Conservation (phyloP, 2,329 filamentous ascomycete genomes). For the Zymoseptoria pseudotritici region DNA sequence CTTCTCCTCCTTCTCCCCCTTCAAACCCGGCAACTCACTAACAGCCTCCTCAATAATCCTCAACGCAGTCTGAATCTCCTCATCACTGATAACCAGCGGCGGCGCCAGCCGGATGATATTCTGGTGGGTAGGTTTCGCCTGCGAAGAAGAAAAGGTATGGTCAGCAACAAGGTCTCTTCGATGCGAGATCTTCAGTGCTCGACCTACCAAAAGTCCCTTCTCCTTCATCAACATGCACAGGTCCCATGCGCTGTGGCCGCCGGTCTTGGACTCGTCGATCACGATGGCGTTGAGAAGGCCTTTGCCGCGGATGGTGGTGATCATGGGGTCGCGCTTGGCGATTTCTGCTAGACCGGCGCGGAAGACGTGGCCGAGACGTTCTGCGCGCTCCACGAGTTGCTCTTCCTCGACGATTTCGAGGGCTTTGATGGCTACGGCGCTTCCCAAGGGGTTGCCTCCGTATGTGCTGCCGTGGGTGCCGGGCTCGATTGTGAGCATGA, state of each 20-base stretch:
- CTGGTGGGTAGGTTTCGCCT: conserved; percentile 97
- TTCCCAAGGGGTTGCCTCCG: conserved; percentile 91
- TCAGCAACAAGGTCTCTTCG: conserved; percentile 48
- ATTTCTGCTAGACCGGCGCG: conserved; percentile 69
- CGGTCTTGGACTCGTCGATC: conserved; percentile 82
- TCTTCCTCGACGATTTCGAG: conserved; percentile 92
- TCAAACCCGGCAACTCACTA: conserved; percentile 65
- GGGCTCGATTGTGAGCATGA: conserved; percentile 94
- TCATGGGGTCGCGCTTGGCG: conserved; percentile 59
- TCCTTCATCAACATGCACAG: conserved; percentile 90
- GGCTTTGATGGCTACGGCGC: conserved; percentile 89
- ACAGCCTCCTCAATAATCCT: conserved; percentile 75
- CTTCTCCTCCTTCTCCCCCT: conserved; percentile 49
- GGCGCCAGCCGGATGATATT: conserved; percentile 99
- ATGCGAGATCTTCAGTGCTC: conserved; percentile 37
- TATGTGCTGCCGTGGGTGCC: conserved; percentile 98
- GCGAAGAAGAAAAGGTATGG: conserved; percentile 39
- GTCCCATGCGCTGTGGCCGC: conserved; percentile 88
- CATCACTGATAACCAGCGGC: conserved; percentile 85
- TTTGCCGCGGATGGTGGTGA: conserved; percentile 80
- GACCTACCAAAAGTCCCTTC: conserved; percentile 75
- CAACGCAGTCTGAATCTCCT: conserved; percentile 71
- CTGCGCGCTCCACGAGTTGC: conserved; percentile 73
- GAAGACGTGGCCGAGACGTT: conserved; percentile 75
- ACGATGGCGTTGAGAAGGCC: conserved; percentile 92